A percentile compares a stretch with the other conserved stretches of the same genome.
Conservation (phyloP, 192 early-diverging fungal species). For the Linnemannia schmuckeri region DNA sequence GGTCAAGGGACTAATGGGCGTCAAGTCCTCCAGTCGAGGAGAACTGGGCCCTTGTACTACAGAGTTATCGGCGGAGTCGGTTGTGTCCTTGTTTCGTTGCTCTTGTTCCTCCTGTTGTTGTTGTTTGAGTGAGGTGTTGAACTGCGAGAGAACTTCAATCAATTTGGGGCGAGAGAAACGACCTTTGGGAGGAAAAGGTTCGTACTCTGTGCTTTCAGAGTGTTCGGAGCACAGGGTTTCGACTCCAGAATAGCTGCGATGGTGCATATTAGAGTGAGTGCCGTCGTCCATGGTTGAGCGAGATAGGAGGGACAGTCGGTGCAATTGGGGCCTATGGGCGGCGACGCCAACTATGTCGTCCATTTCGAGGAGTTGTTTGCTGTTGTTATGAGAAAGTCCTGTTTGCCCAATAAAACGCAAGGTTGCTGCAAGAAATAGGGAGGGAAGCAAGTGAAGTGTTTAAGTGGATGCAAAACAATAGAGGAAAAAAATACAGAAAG, state of each 20-base stretch:
- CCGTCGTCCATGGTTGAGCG: slow-evolving; percentile 41
- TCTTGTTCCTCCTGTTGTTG: background rate
- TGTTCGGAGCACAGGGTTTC: slow-evolving; percentile 27
- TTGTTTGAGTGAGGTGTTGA: background rate
- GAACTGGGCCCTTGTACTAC: background rate
- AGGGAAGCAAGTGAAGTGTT: background rate
- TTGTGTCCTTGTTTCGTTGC: background rate
- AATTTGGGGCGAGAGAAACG: background rate
- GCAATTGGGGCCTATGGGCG: slow-evolving; percentile 9
- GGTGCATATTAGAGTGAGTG: slow-evolving; percentile 27
- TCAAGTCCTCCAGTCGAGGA: background rate
- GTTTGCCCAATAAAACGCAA: background rate
- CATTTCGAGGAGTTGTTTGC: background rate
- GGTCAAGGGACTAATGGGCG: background rate
- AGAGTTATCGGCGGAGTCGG: background rate
- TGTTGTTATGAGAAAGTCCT: background rate
- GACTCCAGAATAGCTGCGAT: slow-evolving; percentile 14
- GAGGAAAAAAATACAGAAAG: background rate
- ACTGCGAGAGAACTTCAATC: background rate
- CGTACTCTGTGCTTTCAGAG: slow-evolving; percentile 21
- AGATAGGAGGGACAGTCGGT: slow-evolving; percentile 33
- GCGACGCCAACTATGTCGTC: background rate
- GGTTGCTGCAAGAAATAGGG: background rate
- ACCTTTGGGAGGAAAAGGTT: background rate
- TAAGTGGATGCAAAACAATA: background rate